Evolutionary conservation across 1,284 basidiomycete species (phyloP).

Genomic region (Hypsizygus ulmarius): DNA sequence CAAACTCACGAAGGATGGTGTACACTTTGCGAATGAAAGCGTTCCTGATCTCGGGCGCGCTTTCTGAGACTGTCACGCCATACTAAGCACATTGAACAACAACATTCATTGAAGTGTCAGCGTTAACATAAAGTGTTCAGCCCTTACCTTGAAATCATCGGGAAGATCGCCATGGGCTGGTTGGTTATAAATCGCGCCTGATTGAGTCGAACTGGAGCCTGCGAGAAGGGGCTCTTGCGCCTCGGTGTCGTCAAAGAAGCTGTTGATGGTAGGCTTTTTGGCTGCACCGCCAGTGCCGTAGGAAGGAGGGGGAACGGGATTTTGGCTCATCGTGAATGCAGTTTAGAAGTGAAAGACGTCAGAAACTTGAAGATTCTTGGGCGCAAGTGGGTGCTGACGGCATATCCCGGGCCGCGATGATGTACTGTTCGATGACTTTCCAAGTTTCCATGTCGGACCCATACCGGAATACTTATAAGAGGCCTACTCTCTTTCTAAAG

Average conservation of each 20-base stretch:
- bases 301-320: conserved; percentile 54
- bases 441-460: background rate
- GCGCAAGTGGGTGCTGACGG: conserved; percentile 6
- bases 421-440: background rate
- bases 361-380: background rate
- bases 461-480: no score
- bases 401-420: conserved; percentile 11
- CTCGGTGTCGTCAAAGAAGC: conserved; percentile 31
- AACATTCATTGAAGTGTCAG: background rate
- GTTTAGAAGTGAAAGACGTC: conserved; percentile 1
- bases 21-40: conserved; percentile 83
- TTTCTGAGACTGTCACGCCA: conserved; percentile 73
- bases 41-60: conserved; percentile 64
- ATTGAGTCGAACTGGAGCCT: conserved; percentile 40
- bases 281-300: conserved; percentile 41
- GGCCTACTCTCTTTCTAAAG: no score
- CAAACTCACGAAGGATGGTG: conserved; percentile 68
- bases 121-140: background rate
- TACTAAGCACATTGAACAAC: conserved; percentile 44
- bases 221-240: conserved; percentile 42
- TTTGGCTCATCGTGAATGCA: conserved; percentile 41
- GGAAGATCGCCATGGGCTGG: conserved; percentile 69
- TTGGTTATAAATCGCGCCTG: conserved; percentile 65
- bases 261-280: conserved; percentile 32
- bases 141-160: conserved; percentile 81